Conservation (phyloP, 768 basidiomycete species). For the Glaciozyma antarctica region DNA sequence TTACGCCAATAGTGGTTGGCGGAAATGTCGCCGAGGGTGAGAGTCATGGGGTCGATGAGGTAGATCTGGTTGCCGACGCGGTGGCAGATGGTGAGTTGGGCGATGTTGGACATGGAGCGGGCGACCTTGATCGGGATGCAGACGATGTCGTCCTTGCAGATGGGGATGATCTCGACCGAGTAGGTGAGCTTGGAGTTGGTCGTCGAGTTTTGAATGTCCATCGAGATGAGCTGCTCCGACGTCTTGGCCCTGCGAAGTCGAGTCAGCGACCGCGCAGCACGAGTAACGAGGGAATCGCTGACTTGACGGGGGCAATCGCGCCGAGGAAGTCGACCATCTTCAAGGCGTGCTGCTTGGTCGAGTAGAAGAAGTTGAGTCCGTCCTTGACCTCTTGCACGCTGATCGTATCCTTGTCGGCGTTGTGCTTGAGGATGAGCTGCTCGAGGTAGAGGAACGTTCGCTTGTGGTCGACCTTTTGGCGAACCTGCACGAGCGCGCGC, state of each 20-base stretch:
- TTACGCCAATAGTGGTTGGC: constrained; percentile 79
- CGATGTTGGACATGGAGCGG: constrained; percentile 73
- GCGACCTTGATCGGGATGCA: constrained; percentile 78
- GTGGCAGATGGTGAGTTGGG: constrained; percentile 71
- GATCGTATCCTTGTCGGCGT: constrained; percentile 92
- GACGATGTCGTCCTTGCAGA: constrained; percentile 96
- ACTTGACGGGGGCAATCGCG: constrained; percentile 81
- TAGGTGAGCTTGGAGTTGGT: constrained; percentile 96
- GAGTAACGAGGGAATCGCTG: constrained; percentile 35
- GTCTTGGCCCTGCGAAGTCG: constrained; percentile 61
- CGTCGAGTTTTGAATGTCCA: constrained; percentile 82
- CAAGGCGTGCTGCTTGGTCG: constrained; percentile 75
- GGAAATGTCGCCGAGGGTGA: constrained; percentile 71
- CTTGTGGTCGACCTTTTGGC: constrained; percentile 97
- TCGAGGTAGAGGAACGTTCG: constrained; percentile 95
- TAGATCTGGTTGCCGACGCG: constrained; percentile 88
- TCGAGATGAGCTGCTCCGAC: constrained; percentile 87
- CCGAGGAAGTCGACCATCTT: constrained; percentile 93
- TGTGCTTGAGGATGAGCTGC: constrained; percentile 91
- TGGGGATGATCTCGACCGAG: constrained; percentile 90
- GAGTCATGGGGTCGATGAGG: constrained; percentile 76
- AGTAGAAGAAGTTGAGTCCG: constrained; percentile 95
- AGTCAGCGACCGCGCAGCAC: background rate
- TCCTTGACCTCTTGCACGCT: constrained; percentile 85
- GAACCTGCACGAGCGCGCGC: constrained; percentile 96